Percentiles rank a stretch among this genome's conserved stretches.
phyloP scores from a whole-genome alignment of 257 asterid species.

The Scutellaria barbata region DNA sequence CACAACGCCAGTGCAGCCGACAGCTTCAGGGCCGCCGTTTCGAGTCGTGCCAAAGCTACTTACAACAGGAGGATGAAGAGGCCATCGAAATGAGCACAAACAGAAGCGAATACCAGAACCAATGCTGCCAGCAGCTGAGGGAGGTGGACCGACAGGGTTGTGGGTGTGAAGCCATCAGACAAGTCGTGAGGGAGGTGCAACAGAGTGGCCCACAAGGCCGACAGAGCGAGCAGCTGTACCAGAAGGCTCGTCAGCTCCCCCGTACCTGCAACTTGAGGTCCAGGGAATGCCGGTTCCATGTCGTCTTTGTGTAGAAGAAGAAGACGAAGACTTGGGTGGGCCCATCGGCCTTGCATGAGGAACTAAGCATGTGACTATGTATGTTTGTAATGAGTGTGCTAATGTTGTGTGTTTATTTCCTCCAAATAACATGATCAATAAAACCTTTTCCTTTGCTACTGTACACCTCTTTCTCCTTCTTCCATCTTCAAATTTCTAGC shows the following conservation, averaged over 20 bases:
- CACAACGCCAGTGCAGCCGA: conserved; percentile 39
- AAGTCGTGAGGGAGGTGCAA: conserved; percentile 36
- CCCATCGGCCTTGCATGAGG: conserved; percentile 16
- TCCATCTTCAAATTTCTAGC: no score
- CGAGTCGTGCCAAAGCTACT: conserved; percentile 42
- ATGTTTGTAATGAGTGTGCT: conserved; percentile 3
- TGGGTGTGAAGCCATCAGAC: conserved; percentile 49
- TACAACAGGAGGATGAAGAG: conserved; percentile 23
- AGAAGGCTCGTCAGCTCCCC: conserved; percentile 45
- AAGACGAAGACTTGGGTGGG: neutral
- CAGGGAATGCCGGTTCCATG: conserved; percentile 39
- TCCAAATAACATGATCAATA: conserved; percentile 43
- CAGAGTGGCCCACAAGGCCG: neutral
- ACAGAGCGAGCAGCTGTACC: conserved; percentile 29
- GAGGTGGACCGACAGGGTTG: conserved; percentile 37
- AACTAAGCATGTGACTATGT: neutral
- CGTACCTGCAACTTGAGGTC: conserved; percentile 37
- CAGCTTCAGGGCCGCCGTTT: conserved; percentile 45
- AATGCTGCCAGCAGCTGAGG: conserved; percentile 13
- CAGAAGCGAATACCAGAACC: neutral
- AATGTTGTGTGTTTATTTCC: conserved; percentile 24
- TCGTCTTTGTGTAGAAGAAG: conserved; percentile 28
- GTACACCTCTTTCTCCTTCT: no score
- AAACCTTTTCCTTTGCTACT: neutral
- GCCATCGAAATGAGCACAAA: conserved; percentile 5